Evolutionary conservation across 371 early-diverging fungal species (phyloP).

Genomic region (Blakeslea trispora): DNA sequence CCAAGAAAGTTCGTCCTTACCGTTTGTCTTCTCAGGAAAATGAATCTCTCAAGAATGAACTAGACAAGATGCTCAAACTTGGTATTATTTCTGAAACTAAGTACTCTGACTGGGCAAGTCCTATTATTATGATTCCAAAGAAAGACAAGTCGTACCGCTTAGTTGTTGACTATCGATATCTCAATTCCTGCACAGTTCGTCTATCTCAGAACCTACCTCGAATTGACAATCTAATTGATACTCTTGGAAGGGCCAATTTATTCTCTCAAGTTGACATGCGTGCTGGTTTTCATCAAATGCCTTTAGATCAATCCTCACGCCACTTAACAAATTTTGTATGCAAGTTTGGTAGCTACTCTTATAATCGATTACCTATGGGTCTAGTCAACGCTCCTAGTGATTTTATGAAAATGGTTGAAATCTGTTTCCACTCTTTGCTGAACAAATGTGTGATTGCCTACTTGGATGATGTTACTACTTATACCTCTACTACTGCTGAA

Average conservation of each 20-base stretch:
- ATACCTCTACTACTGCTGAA: neutral
- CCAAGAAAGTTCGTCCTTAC: conserved; percentile 1
- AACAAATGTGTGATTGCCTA: conserved; percentile 4
- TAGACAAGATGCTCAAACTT: conserved; percentile 9
- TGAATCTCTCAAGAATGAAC: neutral
- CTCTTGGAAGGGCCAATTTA: conserved; percentile 8
- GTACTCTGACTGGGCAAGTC: conserved; percentile 1
- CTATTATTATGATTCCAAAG: conserved; percentile 2
- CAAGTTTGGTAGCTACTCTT: conserved; percentile 29
- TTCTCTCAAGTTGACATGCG: conserved; percentile 17
- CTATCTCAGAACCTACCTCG: conserved; percentile 26
- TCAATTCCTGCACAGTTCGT: neutral
- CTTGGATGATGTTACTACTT: conserved; percentile 6
- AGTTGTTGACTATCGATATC: neutral
- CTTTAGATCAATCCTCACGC: conserved; percentile 20
- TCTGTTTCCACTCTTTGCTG: conserved; percentile 25
- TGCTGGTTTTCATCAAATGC: conserved; percentile 38
- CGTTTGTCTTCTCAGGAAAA: neutral
- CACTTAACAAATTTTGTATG: conserved; percentile 54
- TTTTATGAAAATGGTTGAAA: conserved; percentile 36
- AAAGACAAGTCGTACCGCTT: neutral
- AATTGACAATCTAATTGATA: conserved; percentile 39
- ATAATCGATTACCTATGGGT: conserved; percentile 38
- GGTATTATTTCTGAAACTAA: conserved; percentile 14
- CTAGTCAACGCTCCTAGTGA: conserved; percentile 34